Evolutionary conservation across 164 flowering plant genomes (phyloP).

Genomic region (Umbilicus rupestris): DNA sequence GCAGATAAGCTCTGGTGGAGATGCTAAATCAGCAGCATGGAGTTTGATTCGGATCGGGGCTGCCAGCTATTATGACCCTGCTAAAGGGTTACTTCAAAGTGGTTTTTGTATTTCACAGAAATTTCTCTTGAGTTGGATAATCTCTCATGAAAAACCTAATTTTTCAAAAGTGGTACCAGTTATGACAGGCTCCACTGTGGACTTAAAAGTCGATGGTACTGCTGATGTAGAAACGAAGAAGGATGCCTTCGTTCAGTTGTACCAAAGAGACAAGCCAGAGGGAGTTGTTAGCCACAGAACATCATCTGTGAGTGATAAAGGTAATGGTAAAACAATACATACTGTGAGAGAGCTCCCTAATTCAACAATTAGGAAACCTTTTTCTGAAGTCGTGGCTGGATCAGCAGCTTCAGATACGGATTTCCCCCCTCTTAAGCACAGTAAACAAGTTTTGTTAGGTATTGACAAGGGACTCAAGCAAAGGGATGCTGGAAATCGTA

Average conservation of each 20-base stretch:
- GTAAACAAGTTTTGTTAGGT: slow-evolving; percentile 25
- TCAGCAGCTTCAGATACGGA: slow-evolving; percentile 47
- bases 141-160: slow-evolving; percentile 34
- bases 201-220: slow-evolving; percentile 18
- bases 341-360: slow-evolving; percentile 60
- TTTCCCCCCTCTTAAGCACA: slow-evolving; percentile 78
- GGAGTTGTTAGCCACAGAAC: slow-evolving; percentile 21
- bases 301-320: slow-evolving; percentile 15
- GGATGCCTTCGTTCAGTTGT: slow-evolving; percentile 15
- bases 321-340: slow-evolving; percentile 31
- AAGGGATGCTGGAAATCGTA: slow-evolving; percentile 21
- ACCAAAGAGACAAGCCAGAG: slow-evolving; percentile 18
- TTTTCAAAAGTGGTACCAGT: slow-evolving; percentile 18
- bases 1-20: slow-evolving; percentile 29
- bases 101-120: slow-evolving; percentile 62
- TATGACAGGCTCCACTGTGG: slow-evolving; percentile 14
- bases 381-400: slow-evolving; percentile 93
- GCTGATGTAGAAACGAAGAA: slow-evolving; percentile 21
- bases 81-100: slow-evolving; percentile 80
- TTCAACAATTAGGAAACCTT: slow-evolving; percentile 62
- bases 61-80: slow-evolving; percentile 70
- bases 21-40: slow-evolving; percentile 59
- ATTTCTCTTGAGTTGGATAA: slow-evolving; percentile 58
- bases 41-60: slow-evolving; percentile 66
- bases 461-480: slow-evolving; percentile 36